Conservation (phyloP, 768 basidiomycete species). For the Hemileccinum rubropunctum region DNA sequence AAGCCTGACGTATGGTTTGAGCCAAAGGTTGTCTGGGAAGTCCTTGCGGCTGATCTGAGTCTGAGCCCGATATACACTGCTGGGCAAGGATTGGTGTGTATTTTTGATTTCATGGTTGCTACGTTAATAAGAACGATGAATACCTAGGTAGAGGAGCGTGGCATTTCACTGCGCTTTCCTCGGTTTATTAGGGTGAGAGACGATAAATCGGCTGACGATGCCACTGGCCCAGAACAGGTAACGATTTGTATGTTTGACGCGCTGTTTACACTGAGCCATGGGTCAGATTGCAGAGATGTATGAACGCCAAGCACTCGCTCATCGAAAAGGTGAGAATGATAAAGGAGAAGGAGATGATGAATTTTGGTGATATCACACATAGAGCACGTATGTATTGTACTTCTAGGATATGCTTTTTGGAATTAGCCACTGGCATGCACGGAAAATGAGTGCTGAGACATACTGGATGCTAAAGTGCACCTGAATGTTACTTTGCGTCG, state of each 20-base stretch:
- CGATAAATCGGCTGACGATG: constrained; percentile 90
- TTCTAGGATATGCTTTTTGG: constrained; percentile 6
- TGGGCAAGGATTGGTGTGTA: constrained; percentile 80
- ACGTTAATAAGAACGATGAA: background rate
- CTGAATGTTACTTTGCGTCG: constrained; percentile 23
- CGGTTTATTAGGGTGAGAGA: constrained; percentile 91
- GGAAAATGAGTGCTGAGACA: background rate
- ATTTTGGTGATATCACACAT: constrained; percentile 59
- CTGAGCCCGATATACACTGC: constrained; percentile 97
- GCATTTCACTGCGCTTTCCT: constrained; percentile 95
- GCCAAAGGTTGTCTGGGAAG: constrained; percentile 97
- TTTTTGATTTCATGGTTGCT: background rate
- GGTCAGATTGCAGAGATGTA: constrained; percentile 91
- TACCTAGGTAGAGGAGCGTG: constrained; percentile 75
- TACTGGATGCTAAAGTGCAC: background rate
- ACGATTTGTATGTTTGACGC: constrained; percentile 15
- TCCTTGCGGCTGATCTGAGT: constrained; percentile 94
- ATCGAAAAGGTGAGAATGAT: constrained; percentile 65
- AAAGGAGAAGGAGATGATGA: constrained; percentile 66
- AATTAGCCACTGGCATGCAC: background rate
- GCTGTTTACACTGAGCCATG: constrained; percentile 1
- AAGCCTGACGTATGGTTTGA: constrained; percentile 99
- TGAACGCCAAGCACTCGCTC: constrained; percentile 79
- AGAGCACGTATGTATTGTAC: constrained; percentile 11
- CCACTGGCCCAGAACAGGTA: constrained; percentile 91